phyloP scores from a whole-genome alignment of 2,329 filamentous ascomycete species.

The Colletotrichum australisinense region DNA sequence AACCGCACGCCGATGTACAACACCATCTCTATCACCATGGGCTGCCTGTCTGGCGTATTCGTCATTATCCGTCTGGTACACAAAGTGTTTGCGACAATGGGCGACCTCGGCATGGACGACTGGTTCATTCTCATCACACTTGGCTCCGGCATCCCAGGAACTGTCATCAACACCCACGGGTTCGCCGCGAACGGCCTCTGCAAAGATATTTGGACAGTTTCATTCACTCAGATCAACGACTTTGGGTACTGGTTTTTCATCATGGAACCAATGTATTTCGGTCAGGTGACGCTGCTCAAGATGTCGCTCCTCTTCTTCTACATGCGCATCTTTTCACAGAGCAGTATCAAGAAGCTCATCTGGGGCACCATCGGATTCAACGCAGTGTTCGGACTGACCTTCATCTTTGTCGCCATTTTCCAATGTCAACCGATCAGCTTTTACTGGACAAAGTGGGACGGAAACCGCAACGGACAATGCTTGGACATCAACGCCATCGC shows the following conservation, averaged over 20 bases:
- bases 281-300: constrained; percentile 58
- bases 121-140: constrained; percentile 46
- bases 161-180: constrained; percentile 46
- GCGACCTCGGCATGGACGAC: constrained; percentile 52
- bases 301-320: constrained; percentile 66
- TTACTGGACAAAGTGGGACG: constrained; percentile 66
- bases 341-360: constrained; percentile 47
- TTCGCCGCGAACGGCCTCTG: constrained; percentile 56
- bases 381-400: constrained; percentile 52
- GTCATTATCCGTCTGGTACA: constrained; percentile 54
- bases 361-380: constrained; percentile 55
- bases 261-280: constrained; percentile 58
- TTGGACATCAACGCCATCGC: constrained; percentile 59
- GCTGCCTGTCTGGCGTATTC: constrained; percentile 51
- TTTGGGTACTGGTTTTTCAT: constrained; percentile 58
- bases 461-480: constrained; percentile 58
- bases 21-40: constrained; percentile 47
- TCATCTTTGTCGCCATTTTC: constrained; percentile 56
- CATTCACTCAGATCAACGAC: constrained; percentile 51
- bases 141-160: constrained; percentile 43
- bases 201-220: constrained; percentile 62
- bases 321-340: constrained; percentile 62
- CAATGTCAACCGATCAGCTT: constrained; percentile 63
- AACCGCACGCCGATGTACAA: constrained; percentile 48
- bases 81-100: constrained; percentile 47